These are phyloP conservation scores for Blastobotrys aristatus DNA, from an alignment of 1,139 yeast species.

Conservation along the genomic window DNA sequence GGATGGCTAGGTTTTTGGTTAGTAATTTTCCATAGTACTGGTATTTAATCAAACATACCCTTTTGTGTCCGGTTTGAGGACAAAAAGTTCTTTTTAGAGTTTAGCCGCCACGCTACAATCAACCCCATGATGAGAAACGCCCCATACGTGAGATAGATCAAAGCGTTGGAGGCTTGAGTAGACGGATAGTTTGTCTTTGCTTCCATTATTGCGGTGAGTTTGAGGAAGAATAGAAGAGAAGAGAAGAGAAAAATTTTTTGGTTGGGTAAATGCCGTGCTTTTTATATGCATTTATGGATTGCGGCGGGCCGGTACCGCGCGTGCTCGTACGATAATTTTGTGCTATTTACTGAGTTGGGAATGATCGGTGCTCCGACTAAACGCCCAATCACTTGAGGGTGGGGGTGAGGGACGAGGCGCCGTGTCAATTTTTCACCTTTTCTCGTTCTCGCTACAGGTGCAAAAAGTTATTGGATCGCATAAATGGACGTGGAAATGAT, in stretches of 20 bases:
- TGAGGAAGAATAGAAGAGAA: background rate
- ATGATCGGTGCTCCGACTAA: too few species aligned
- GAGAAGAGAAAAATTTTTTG: background rate
- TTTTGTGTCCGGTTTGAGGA: constrained; percentile 75
- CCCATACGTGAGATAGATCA: constrained; percentile 69
- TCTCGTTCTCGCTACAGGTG: too few species aligned
- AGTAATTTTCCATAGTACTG: constrained; percentile 9
- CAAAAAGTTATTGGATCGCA: too few species aligned
- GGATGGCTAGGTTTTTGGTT: constrained; percentile 38
- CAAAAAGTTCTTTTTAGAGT: constrained; percentile 47
- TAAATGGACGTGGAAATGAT: constrained; percentile 13
- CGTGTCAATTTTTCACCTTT: too few species aligned
- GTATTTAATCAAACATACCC: constrained; percentile 36
- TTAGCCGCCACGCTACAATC: constrained; percentile 31
- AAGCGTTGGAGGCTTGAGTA: constrained; percentile 61
- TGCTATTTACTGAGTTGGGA: too few species aligned
- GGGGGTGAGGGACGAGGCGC: too few species aligned
- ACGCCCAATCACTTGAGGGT: too few species aligned
- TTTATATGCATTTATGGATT: background rate
- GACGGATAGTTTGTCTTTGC: constrained; percentile 31
- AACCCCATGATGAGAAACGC: constrained; percentile 46
- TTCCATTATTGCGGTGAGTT: background rate
- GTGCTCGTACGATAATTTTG: too few species aligned
- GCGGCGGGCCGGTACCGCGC: background rate
- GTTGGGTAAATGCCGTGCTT: background rate